Evolutionary conservation across 2,329 filamentous ascomycete genomes (phyloP), one percentile per base, ranked within the genome.

Genomic region (Claviceps pazoutovae): DNA sequence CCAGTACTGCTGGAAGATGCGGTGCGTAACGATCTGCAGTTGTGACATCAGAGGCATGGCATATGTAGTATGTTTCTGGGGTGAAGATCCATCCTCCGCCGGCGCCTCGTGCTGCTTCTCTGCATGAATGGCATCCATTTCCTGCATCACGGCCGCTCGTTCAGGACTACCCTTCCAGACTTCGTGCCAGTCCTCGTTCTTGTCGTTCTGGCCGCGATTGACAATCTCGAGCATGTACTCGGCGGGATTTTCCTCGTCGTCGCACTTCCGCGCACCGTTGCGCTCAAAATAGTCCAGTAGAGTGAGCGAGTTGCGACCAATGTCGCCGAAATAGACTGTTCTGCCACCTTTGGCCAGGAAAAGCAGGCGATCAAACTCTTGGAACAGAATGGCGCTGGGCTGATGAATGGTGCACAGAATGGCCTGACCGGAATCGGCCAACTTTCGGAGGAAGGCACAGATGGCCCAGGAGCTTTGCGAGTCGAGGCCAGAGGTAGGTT

Each of bases 1-100:
- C 86, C 87, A 91, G 72, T 90, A 90, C 62, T 93, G 87, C 60
- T 87, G 78, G 67, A 89, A 89, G 5, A 89, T 79, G 53, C 87
- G 81, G 8, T 73, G 59, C 1, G 79, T 80, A 43, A 88, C 85
- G 53, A 81, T 73, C 44, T 65, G 67, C 1, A 91, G 66, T 62
- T 95, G 89, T 0, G 70, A 60, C 0, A 53, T 54, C 61, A 94
- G 86, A 0, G 88, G 82, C 59, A 86, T 84, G 4, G 89, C 88
- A 55, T 94, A 95, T 65, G 93, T 86, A 7, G 77, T 71, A 57
- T 77, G 56, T 65, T 60, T 55, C 1, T 55, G 53, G 0, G 53
- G 34, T 2, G 62, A 60, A 1, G 64, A 57, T 0, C 63, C 58
- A 1, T 56, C 54, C 0, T 49, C 55, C 0, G 56, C 50, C 9